Conservation (phyloP, 2,329 filamentous ascomycete genomes). For the Ophiocordyceps camponoti-leonardi region DNA sequence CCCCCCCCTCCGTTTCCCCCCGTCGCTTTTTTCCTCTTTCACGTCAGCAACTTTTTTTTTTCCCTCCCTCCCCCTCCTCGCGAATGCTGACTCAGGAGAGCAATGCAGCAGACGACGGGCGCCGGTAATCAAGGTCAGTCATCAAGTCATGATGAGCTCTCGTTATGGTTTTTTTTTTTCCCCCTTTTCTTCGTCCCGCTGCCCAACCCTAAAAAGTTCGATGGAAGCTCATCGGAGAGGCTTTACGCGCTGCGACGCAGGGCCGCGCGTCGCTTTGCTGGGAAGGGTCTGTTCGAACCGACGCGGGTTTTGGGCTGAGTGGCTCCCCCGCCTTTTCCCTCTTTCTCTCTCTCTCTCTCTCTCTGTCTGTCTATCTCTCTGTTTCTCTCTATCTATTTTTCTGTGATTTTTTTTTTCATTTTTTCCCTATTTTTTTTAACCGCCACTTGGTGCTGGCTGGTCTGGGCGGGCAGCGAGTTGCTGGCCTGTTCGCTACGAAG, state of each 20-base stretch:
- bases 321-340: not conserved
- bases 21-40: conserved; percentile 5
- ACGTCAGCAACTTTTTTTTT: conserved; percentile 9
- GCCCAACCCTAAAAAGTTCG: not conserved
- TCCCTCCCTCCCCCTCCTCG: conserved; percentile 3
- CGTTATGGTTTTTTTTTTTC: not conserved
- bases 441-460: not conserved
- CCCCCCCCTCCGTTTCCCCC: not conserved
- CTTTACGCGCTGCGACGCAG: not conserved
- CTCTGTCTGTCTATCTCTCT: not conserved
- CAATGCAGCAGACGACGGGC: conserved; percentile 7
- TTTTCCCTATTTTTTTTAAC: no score
- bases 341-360: not conserved
- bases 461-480: not conserved
- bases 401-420: not conserved
- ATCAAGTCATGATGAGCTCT: not conserved
- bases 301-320: not conserved
- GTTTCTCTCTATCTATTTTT: not conserved
- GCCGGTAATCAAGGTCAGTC: conserved; percentile 7
- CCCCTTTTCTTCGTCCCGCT: not conserved
- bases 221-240: not conserved
- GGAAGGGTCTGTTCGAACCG: not conserved
- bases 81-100: conserved; percentile 9
- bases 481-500: not conserved
- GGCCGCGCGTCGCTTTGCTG: not conserved